Evolutionary conservation across 306 rosid species (phyloP), one percentile per base, ranked within the genome.

Genomic region (Mimosa bimucronata): DNA sequence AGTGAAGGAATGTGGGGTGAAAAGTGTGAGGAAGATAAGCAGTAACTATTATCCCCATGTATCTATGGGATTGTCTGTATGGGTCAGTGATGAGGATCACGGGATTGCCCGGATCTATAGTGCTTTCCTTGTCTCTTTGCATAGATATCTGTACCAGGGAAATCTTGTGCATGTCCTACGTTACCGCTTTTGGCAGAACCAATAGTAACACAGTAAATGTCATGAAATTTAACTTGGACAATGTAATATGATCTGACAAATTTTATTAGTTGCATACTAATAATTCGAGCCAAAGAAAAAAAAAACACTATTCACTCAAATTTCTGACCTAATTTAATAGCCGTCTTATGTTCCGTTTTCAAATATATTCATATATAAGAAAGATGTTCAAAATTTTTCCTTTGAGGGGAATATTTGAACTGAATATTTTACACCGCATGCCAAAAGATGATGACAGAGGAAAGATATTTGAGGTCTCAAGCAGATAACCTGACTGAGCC

Each of bases 21-120:
- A 46, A 69, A 68, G 55, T 26, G 40, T 73, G 75, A 61, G 26
- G 25, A 25, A 60, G 68, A 72, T 61, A 61, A 61, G 67, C 67
- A 6, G 67, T 61, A 28, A 61, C 38, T 28, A 2, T 9, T 1
- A 2, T 7, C 13, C 67, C 67, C 1, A 61, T 13, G 81, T 85
- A 87, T 87, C 58, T 31, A 78, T 80, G 45, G 78, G 75, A 79
- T 40, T 40, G 53, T 80, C 41, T 60, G 29, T 66, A 76, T 61
- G 81, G 84, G 80, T 78, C 64, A 81, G 46, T 75, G 79, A 80
- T 85, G 70, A 67, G 65, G 21, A 58, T 90, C 94, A 91, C 90
- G 94, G 86, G 91, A 46, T 67, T 72, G 74, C 77, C 75, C 55
- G 79, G 68, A 66, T 21, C 4, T 73, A 52, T 23, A 50, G 75